These are phyloP conservation scores for Cladophialophora yegresii DNA, from an alignment of 2,329 filamentous ascomycete genomes.

Conservation along the genomic window DNA sequence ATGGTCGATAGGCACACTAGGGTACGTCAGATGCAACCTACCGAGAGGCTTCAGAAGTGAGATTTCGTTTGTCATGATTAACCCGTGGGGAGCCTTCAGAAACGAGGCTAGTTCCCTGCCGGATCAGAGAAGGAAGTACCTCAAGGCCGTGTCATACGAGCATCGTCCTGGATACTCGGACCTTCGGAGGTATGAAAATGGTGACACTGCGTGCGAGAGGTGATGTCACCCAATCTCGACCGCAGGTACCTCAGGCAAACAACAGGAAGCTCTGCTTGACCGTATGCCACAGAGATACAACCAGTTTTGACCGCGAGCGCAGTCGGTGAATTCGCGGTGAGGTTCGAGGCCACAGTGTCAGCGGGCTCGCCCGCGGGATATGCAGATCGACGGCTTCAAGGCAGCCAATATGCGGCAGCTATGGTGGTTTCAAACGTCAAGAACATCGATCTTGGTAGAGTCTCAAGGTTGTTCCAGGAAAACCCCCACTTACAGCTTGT, in stretches of 20 bases:
- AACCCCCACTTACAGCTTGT: slow-evolving; percentile 22
- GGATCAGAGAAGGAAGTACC: slow-evolving; percentile 10
- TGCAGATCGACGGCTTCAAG: slow-evolving; percentile 22
- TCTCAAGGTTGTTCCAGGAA: slow-evolving; percentile 1
- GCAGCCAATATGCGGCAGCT: slow-evolving; percentile 22
- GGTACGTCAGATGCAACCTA: slow-evolving; percentile 37
- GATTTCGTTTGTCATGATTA: slow-evolving; percentile 46
- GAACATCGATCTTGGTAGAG: slow-evolving; percentile 8
- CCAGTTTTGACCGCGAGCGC: slow-evolving; percentile 13
- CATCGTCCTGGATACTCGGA: background rate
- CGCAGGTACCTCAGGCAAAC: slow-evolving; percentile 7
- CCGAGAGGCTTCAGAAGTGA: slow-evolving; percentile 50
- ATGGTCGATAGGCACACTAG: background rate
- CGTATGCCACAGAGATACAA: background rate
- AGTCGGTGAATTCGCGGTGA: slow-evolving; percentile 17
- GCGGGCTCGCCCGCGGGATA: slow-evolving; percentile 24
- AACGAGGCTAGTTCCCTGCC: slow-evolving; percentile 7
- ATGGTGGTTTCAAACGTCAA: slow-evolving; percentile 4
- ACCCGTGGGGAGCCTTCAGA: slow-evolving; percentile 3
- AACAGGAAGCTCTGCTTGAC: slow-evolving; percentile 2
- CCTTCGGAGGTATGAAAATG: slow-evolving; percentile 3
- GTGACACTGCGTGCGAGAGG: background rate
- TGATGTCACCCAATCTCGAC: slow-evolving; percentile 30
- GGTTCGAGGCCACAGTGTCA: background rate
- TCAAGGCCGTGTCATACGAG: slow-evolving; percentile 18